Evolutionary conservation across 2,329 filamentous ascomycete species (phyloP).

Genomic region (Aspergillus sp.): DNA sequence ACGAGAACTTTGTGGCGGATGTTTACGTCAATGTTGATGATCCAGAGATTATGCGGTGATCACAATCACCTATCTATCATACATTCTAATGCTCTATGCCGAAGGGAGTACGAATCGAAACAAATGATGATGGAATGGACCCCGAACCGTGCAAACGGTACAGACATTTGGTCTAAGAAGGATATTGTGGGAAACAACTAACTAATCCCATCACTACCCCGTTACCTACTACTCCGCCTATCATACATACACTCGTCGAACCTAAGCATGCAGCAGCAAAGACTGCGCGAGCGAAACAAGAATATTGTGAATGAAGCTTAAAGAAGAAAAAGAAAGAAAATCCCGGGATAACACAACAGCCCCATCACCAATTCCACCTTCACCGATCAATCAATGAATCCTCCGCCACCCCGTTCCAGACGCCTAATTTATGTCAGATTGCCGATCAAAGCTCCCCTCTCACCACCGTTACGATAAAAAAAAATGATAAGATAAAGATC

Average conservation of each 20-base stretch:
- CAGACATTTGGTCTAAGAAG: not conserved
- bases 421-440: slow-evolving; percentile 18
- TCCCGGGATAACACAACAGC: slow-evolving; percentile 2
- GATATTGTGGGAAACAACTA: not conserved
- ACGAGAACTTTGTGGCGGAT: slow-evolving; percentile 32
- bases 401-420: slow-evolving; percentile 18
- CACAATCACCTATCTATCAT: not conserved
- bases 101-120: not conserved
- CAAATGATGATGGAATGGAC: not conserved
- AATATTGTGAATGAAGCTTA: not conserved
- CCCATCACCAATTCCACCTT: slow-evolving; percentile 18
- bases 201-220: not conserved
- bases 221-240: not conserved
- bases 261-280: not conserved
- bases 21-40: slow-evolving; percentile 27
- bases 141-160: not conserved
- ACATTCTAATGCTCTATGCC: too few species aligned
- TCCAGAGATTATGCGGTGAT: slow-evolving; percentile 20
- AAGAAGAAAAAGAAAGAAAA: not conserved
- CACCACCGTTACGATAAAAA: not conserved
- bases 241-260: slow-evolving; percentile 15
- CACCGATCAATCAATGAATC: not conserved
- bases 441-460: slow-evolving; percentile 1
- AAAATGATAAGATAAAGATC: not conserved
- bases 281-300: not conserved